Base-by-base conservation (phyloP, 2,329 filamentous ascomycete genomes). In the Epichloe festucae region DNA sequence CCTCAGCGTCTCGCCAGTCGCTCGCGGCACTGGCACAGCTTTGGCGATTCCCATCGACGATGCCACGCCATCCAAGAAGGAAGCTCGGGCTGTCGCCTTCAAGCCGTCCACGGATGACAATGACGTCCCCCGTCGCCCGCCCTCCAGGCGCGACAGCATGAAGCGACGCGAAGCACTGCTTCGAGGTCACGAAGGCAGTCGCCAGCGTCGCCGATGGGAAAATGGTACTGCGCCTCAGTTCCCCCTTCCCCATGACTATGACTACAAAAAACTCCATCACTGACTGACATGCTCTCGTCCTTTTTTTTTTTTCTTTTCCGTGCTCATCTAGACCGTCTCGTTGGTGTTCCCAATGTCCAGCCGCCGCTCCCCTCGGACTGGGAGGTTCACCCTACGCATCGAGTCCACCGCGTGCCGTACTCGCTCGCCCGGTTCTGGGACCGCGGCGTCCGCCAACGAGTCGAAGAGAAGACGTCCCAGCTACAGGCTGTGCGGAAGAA, bases 381-480 rank as follows among this genome's bases (percentile, higher is more conserved):
- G 84, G 78, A 85, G 60, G 78, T 91, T 46, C 82, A 79, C 43
- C 88, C 91, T 2, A 93, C 90, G 14, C 81, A 96, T 66, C 84
- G 83, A 4, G 78, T 88, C 48, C 82, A 85, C 60, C 72, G 78
- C 53, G 82, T 96, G 15, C 93, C 90, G 0, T 97, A 97, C 72
- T 89, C 91, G 63, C 76, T 96, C 51, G 91, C 91, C 2, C 81
- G 85, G 15, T 79, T 89, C 56, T 95, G 89, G 89, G 89, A 95
- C 60, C 65, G 65, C 51, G 68, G 73, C 50, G 62, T 73, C 46
- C 73, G 74, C 23, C 67, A 78, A 58, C 73, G 70, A 56, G 73
- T 73, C 54, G 74, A 78, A 54, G 68, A 72, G 21, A 71, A 72
- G 61, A 70, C 66, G 27, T 62, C 67, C 11, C 65, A 61, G 12